phyloP scores from a whole-genome alignment of 2,329 filamentous ascomycete genomes.

The Westerdykella ornata region DNA sequence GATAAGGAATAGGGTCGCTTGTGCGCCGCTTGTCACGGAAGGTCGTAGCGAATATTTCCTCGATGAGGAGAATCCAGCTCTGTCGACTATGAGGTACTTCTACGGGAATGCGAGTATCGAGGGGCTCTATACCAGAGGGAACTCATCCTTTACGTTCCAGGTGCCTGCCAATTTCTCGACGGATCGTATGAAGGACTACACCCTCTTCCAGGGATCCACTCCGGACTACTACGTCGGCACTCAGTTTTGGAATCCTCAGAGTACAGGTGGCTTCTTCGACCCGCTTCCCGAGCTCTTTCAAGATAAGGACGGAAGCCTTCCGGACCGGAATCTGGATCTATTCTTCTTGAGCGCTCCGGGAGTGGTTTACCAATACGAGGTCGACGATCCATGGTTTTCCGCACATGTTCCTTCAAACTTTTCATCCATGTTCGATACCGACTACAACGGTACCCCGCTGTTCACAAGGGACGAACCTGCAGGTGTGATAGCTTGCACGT shows the following conservation, averaged over 20 bases:
- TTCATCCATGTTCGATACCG: not conserved
- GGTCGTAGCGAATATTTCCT: conserved; percentile 2
- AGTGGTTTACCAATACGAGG: conserved; percentile 17
- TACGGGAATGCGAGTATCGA: not conserved
- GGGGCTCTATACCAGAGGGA: too few species aligned
- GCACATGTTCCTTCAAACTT: conserved; percentile 12
- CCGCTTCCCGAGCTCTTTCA: not conserved
- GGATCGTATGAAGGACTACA: conserved; percentile 1
- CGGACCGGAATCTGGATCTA: conserved; percentile 4
- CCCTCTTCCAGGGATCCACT: conserved; percentile 1
- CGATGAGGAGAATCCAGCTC: conserved; percentile 1
- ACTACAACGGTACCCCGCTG: not conserved
- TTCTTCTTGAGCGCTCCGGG: conserved; percentile 7
- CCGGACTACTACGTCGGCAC: conserved; percentile 1
- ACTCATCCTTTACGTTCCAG: too few species aligned
- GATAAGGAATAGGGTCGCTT: conserved; percentile 14
- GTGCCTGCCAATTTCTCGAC: too few species aligned
- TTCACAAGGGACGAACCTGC: conserved; percentile 4
- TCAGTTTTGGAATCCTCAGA: too few species aligned
- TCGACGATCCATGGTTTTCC: conserved; percentile 29
- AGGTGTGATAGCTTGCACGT: conserved; percentile 1
- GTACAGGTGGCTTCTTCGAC: not conserved
- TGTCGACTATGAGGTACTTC: conserved; percentile 1
- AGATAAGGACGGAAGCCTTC: not conserved
- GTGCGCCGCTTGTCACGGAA: conserved; percentile 17